phyloP scores from a whole-genome alignment of 768 basidiomycete species.

The Pholiota microspora region DNA sequence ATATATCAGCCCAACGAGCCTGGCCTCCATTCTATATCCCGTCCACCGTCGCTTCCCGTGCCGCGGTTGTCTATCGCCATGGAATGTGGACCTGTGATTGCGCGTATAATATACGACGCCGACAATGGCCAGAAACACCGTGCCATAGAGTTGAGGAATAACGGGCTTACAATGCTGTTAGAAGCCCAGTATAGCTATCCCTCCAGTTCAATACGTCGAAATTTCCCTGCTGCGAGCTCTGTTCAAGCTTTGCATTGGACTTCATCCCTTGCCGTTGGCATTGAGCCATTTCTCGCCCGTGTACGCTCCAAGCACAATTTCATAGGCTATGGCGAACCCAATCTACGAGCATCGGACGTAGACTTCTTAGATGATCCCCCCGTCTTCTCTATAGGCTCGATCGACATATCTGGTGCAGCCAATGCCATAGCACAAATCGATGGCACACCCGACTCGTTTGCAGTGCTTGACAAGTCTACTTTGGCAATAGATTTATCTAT shows the following conservation, averaged over 20 bases:
- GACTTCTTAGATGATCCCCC: conserved; percentile 46
- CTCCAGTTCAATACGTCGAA: conserved; percentile 18
- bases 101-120: conserved; percentile 49
- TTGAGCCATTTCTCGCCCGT: conserved; percentile 54
- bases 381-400: conserved; percentile 54
- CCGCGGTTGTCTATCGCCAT: conserved; percentile 51
- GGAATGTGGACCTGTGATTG: conserved; percentile 47
- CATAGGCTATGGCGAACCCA: conserved; percentile 18
- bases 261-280: conserved; percentile 34
- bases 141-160: conserved; percentile 54
- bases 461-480: conserved; percentile 30
- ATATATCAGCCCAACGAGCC: conserved; percentile 14
- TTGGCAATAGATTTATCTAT: conserved; percentile 19
- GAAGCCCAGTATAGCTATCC: conserved; percentile 40
- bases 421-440: conserved; percentile 49
- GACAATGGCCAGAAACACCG: conserved; percentile 39
- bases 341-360: conserved; percentile 31
- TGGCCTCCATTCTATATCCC: conserved; percentile 21
- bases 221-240: conserved; percentile 30
- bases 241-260: conserved; percentile 45
- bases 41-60: conserved; percentile 30
- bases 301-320: conserved; percentile 38
- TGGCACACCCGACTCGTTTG: conserved; percentile 36
- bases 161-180: conserved; percentile 45
- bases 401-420: conserved; percentile 46